Evolutionary conservation across 768 basidiomycete genomes (phyloP), one percentile per base, ranked within the genome.

Genomic region (Sporobolomyces pararoseus): DNA sequence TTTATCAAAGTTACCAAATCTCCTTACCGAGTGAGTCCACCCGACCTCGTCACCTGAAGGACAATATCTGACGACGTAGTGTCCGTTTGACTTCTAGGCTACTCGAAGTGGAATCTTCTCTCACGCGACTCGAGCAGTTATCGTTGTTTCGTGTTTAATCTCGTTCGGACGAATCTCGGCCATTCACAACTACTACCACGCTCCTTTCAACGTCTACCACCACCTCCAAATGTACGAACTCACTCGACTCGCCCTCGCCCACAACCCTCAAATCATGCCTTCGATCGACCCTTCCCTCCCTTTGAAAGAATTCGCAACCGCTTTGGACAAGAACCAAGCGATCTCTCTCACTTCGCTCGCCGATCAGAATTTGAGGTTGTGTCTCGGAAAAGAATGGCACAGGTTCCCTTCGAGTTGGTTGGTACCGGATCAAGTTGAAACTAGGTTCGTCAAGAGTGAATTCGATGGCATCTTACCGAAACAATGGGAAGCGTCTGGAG

Each of bases 371-470:
- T 80, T 98, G 66, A 85, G 83, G 34, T 77, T 99, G 2, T 99
- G 96, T 80, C 83, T 89, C 59, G 91, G 88, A 55, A 94, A 93
- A 79, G 96, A 99, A 80, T 99, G 96, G 96, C 83, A 97, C 77
- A 85, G 95, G 29, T 99, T 92, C 83, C 90, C 93, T 4, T 86
- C 91, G 5, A 88, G 89, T 78, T 97, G 89, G 79, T 84, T 95
- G 55, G 84, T 98, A 27, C 93, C 94, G 2, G 85, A 87, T 66
- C 89, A 86, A 32, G 81, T 98, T 66, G 83, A 86, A 32, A 86
- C 95, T n/a, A 84, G 88, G 66, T 97, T 92, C 80, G 82, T 98
- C 79, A 90, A 92, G 82, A 92, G 89, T 79, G 91, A 89, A 66
- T 97, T 98, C 75, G 84, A 87, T 70, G 95, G 92, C 14, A 84